A percentile compares a stretch with the other conserved stretches of the same genome.
Conservation (phyloP, 2,329 filamentous ascomycete species). For the Tolypocladium inflatum region DNA sequence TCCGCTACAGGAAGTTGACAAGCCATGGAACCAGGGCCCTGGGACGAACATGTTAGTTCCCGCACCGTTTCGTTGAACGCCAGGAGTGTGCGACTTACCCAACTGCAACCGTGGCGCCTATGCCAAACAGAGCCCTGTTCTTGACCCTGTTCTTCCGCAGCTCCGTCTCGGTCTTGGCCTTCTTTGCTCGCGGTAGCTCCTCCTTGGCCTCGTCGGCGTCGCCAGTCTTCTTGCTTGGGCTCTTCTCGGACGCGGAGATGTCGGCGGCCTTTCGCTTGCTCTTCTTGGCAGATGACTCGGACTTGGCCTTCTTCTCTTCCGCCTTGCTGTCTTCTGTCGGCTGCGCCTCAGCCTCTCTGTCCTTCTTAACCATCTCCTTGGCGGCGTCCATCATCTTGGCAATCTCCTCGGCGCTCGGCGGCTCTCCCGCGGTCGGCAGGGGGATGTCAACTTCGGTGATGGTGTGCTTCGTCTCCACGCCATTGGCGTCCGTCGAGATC, state of each 20-base stretch:
- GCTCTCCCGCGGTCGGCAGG: constrained; percentile 43
- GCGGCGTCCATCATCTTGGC: constrained; percentile 78
- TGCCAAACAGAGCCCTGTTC: constrained; percentile 74
- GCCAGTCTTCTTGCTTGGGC: constrained; percentile 29
- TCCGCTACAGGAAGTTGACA: constrained; percentile 36
- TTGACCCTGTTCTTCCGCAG: constrained; percentile 79
- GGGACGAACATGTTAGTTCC: constrained; percentile 6
- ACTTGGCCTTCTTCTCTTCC: constrained; percentile 26
- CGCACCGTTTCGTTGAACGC: neutral
- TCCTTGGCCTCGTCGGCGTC: constrained; percentile 17
- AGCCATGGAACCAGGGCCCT: constrained; percentile 42
- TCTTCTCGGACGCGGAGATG: constrained; percentile 55
- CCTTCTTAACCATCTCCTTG: constrained; percentile 75
- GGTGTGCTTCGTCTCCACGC: constrained; percentile 60
- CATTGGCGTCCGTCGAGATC: constrained; percentile 41
- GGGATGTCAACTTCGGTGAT: constrained; percentile 71
- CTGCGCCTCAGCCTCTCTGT: constrained; percentile 33
- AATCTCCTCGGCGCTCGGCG: constrained; percentile 68
- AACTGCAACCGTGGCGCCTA: constrained; percentile 78
- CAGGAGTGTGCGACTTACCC: constrained; percentile 57
- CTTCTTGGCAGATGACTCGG: constrained; percentile 36
- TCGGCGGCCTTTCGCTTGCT: constrained; percentile 69
- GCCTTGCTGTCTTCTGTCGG: constrained; percentile 29
- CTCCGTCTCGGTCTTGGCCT: constrained; percentile 70
- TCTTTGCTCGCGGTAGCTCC: constrained; percentile 55